Evolutionary conservation across 2,329 filamentous ascomycete genomes (phyloP).

Genomic region (Stemphylium lycopersici): DNA sequence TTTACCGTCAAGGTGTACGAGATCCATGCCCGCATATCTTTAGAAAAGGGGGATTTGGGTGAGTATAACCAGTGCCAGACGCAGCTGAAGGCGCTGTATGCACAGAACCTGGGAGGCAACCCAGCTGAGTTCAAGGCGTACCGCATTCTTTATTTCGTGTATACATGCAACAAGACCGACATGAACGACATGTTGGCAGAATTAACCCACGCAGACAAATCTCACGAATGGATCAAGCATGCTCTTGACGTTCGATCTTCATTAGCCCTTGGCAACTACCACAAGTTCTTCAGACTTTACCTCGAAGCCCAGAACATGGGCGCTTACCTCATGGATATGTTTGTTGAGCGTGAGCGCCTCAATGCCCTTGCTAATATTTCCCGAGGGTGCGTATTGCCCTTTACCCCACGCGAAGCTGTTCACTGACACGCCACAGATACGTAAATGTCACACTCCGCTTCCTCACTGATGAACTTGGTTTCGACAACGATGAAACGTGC

Average conservation of each 20-base stretch:
- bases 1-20: conserved; percentile 98
- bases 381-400: conserved; percentile 76
- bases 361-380: conserved; percentile 90
- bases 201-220: conserved; percentile 97
- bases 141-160: conserved; percentile 99
- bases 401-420: too few relatives aligned
- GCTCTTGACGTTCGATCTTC: conserved; percentile 90
- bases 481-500: conserved; percentile 89
- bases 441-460: conserved; percentile 89
- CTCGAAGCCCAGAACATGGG: conserved; percentile 96
- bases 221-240: conserved; percentile 81
- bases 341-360: conserved; percentile 90
- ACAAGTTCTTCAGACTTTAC: conserved; percentile 97
- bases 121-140: conserved; percentile 98
- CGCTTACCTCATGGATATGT: conserved; percentile 99
- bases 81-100: conserved; percentile 90
- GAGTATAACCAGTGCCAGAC: conserved; percentile 99
- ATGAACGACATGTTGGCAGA: conserved; percentile 98
- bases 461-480: conserved; percentile 93
- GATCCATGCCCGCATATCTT: conserved; percentile 93
- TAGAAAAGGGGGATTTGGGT: conserved; percentile 99
- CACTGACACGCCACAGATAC: conserved; percentile 72
- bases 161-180: conserved; percentile 96
- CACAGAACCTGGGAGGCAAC: conserved; percentile 84
- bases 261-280: conserved; percentile 91